A percentile compares a stretch with the other conserved stretches of the same genome.
Evolutionary conservation across 2,329 filamentous ascomycete species (phyloP).

Genomic region (Diaporthe aspalathi): DNA sequence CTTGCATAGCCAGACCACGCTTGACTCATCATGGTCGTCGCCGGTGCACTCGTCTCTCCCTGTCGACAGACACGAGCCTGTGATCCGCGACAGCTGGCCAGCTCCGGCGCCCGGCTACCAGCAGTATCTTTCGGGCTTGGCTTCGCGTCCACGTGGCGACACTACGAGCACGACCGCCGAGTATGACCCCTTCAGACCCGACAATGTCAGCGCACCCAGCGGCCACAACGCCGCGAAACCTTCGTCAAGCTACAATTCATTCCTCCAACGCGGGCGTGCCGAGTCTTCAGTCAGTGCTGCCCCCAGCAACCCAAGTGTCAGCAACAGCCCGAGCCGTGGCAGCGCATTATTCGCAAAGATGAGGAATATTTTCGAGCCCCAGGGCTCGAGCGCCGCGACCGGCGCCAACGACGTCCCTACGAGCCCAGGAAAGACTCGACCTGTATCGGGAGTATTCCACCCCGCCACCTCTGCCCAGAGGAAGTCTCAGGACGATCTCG

Average conservation of each 20-base stretch:
- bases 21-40: conserved; percentile 50
- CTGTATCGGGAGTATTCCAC: conserved; percentile 44
- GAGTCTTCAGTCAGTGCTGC: conserved; percentile 32
- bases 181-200: conserved; percentile 45
- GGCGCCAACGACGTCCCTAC: conserved; percentile 28
- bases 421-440: conserved; percentile 41
- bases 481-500: neutral
- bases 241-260: conserved; percentile 29
- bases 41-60: conserved; percentile 45
- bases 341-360: conserved; percentile 53
- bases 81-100: conserved; percentile 49
- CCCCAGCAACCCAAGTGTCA: conserved; percentile 26
- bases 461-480: conserved; percentile 25
- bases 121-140: conserved; percentile 30
- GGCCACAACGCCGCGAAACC: conserved; percentile 8
- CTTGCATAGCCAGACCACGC: conserved; percentile 49
- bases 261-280: conserved; percentile 33
- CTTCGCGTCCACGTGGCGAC: conserved; percentile 42
- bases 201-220: conserved; percentile 32
- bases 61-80: conserved; percentile 48
- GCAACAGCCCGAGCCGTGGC: conserved; percentile 27
- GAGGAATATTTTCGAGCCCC: conserved; percentile 54
- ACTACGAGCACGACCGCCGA: conserved; percentile 40
- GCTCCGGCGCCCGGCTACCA: conserved; percentile 36
- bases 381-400: conserved; percentile 35